These are phyloP conservation scores for Mesembryanthemum crystallinum DNA, from an alignment of 148 eudicot genomes.

Conservation along the genomic window DNA sequence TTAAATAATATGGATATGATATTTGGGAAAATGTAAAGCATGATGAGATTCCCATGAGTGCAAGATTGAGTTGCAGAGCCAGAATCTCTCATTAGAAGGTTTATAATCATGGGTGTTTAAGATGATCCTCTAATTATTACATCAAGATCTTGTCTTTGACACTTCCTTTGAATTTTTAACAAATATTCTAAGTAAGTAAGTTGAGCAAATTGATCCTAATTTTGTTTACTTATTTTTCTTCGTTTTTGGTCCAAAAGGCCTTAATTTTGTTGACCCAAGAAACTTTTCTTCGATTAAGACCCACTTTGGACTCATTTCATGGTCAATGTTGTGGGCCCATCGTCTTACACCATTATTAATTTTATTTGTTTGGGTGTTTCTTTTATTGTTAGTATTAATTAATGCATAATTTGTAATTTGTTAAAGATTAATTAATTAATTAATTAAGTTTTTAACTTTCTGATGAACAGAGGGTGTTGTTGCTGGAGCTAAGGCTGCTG, in stretches of 20 bases:
- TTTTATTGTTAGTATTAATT: not conserved
- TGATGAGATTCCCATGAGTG: slow-evolving; percentile 19
- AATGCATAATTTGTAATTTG: not conserved
- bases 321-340: slow-evolving; percentile 11
- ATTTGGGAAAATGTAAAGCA: not conserved
- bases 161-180: not conserved
- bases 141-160: slow-evolving; percentile 22
- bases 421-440: not conserved
- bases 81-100: not conserved
- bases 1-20: not conserved
- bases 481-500: slow-evolving; percentile 95
- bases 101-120: slow-evolving; percentile 9
- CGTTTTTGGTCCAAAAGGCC: not conserved
- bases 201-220: not conserved
- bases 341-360: not conserved
- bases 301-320: slow-evolving; percentile 6
- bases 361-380: not conserved
- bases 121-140: slow-evolving; percentile 18
- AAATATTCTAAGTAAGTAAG: slow-evolving; percentile 5
- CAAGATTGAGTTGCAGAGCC: not conserved
- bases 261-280: slow-evolving; percentile 11
- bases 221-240: not conserved
- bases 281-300: not conserved
- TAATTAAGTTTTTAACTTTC: not conserved
- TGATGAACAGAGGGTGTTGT: slow-evolving; percentile 61